Evolutionary conservation across 495 filamentous ascomycete species (phyloP), one percentile per base, ranked within the genome.

Genomic region (Penicillium egyptiacum): DNA sequence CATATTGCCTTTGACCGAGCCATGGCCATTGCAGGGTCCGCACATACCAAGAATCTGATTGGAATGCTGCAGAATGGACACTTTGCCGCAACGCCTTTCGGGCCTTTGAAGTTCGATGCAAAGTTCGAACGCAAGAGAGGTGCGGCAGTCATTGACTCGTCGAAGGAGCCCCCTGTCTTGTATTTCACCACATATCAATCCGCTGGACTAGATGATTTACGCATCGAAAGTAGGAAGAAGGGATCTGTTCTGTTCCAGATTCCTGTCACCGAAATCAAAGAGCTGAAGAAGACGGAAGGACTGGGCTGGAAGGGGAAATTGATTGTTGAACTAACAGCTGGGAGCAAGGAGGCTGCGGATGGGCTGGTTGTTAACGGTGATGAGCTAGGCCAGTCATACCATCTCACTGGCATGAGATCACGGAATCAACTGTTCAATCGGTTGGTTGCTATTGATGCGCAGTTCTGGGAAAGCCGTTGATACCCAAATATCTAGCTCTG

Each of bases 241-340:
- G 64, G 68, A 0, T 69, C 67, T 7, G 73, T 76, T 5, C 39
- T 73, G 16, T 81, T 81, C 44, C 64, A 59, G n/a, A 72, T 87
- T 5, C 77, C 83, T 0, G 70, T 89, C 5, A 72, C 75, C 10
- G 83, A 88, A 26, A 83, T 89, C 37, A 63, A 53, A 49, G 89
- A 94, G 62, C 58, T 96, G 50, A 87, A 86, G 71, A 96, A 96
- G 75, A 76, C 91, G 2, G 91, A 90, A 10, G 90, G 91, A 0
- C 77, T 92, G 56, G 92, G 91, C 1, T 96, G 90, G 91, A 96
- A 96, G 74, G 84, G 86, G 9, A 94, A 91, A 73, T 68, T 94
- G 26, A 83, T 92, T 26, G 85, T 93, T n/a, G 89, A 88, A 11
- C 90, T 90, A 89, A 84, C 87, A 3, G 78, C 89, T 53, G 86